Evolutionary conservation across 2,329 filamentous ascomycete species (phyloP).

Genomic region (Colletotrichum salicis): DNA sequence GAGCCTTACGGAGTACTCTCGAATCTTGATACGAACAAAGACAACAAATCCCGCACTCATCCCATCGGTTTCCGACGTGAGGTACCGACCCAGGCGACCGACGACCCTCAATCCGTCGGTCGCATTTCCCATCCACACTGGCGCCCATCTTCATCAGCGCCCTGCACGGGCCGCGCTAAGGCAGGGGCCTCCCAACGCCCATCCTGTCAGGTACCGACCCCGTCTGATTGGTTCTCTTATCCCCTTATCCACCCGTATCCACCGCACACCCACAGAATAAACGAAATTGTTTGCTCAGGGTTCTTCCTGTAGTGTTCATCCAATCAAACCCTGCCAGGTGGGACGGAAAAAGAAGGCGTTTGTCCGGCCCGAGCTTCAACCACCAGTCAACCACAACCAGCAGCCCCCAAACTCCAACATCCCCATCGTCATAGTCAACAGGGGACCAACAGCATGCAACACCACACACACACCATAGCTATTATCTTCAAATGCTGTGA

Average conservation of each 20-base stretch:
- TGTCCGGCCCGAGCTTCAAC: conserved; percentile 20
- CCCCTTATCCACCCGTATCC: neutral
- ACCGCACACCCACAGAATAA: conserved; percentile 16
- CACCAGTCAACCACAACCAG: neutral
- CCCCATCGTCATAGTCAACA: conserved; percentile 12
- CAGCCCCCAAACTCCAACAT: conserved; percentile 26
- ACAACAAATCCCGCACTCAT: conserved; percentile 15
- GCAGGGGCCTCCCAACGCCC: conserved; percentile 15
- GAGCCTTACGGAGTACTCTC: no score
- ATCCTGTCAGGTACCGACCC: conserved; percentile 25
- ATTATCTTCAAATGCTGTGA: neutral
- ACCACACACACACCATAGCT: neutral
- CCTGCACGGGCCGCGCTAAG: conserved; percentile 22
- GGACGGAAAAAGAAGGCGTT: neutral
- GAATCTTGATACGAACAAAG: neutral
- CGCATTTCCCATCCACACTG: conserved; percentile 29
- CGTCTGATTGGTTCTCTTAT: conserved; percentile 14
- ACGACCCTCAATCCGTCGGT: neutral
- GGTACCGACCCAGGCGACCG: no score
- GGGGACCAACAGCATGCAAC: neutral
- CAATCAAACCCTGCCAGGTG: conserved; percentile 10
- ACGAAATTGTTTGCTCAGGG: conserved; percentile 35
- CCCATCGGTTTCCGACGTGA: neutral
- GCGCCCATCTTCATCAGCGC: conserved; percentile 35
- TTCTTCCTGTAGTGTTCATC: conserved; percentile 11